These are phyloP conservation scores for Psilocybe subaeruginosa DNA, from an alignment of 768 basidiomycete species.

Conservation along the genomic window DNA sequence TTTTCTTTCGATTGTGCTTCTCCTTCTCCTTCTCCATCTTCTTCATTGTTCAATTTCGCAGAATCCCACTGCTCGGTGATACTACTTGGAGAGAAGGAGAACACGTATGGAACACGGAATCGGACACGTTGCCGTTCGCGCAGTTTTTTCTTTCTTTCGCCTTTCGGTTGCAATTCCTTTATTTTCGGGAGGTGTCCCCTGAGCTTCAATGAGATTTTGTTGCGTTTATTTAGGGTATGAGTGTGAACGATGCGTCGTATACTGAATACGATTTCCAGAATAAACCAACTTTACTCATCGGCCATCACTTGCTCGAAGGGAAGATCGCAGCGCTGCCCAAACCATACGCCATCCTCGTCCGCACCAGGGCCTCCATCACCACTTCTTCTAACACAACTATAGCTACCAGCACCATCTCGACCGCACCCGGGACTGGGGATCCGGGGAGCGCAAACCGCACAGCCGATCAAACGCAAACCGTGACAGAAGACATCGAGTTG, in stretches of 20 bases:
- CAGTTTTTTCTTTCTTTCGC: not conserved
- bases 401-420: not conserved
- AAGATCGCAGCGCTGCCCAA: conserved; percentile 76
- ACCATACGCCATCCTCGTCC: conserved; percentile 78
- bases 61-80: not conserved
- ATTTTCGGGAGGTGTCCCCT: not conserved
- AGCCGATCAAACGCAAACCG: not conserved
- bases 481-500: not conserved
- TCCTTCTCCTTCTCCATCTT: not conserved
- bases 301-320: conserved; percentile 91
- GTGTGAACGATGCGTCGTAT: not conserved
- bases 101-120: not conserved
- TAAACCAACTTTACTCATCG: conserved; percentile 80
- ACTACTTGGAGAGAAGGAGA: not conserved
- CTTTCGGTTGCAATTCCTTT: not conserved
- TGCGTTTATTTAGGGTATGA: not conserved
- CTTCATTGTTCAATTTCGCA: not conserved
- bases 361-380: conserved; percentile 24
- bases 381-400: not conserved
- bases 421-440: not conserved
- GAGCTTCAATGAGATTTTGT: not conserved
- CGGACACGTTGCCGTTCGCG: not conserved
- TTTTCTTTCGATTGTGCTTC: not conserved
- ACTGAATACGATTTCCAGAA: conserved; percentile 45
- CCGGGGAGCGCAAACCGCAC: not conserved